These are phyloP conservation scores for Lizonia empirigonia DNA, from an alignment of 2,329 filamentous ascomycete species.

Conservation along the genomic window DNA sequence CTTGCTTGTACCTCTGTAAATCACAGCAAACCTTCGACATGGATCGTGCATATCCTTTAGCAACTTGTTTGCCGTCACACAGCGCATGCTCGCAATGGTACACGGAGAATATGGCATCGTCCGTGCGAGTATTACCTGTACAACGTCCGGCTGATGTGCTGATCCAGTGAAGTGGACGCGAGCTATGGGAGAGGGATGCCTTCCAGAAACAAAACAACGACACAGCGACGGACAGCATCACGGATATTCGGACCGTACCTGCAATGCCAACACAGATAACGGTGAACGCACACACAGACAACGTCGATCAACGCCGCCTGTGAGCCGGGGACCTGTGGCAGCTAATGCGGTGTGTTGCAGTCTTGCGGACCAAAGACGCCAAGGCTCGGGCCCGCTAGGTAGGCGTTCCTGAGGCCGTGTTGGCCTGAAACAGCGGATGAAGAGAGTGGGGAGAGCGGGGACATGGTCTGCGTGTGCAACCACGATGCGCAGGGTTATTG, in stretches of 20 bases:
- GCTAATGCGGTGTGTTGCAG: conserved; percentile 36
- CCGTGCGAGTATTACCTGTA: conserved; percentile 23
- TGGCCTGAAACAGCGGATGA: conserved; percentile 37
- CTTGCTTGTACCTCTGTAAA: conserved; percentile 31
- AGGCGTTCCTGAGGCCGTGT: conserved; percentile 21
- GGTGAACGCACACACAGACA: background rate
- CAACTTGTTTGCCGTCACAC: conserved; percentile 28
- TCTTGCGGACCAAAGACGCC: conserved; percentile 26
- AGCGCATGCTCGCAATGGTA: conserved; percentile 30
- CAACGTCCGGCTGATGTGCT: conserved; percentile 18
- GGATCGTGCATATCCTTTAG: conserved; percentile 25
- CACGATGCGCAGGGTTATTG: conserved; percentile 24
- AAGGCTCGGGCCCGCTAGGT: conserved; percentile 13
- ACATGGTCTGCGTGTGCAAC: conserved; percentile 20
- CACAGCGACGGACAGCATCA: background rate
- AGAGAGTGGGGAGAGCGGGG: conserved; percentile 27
- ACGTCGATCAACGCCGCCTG: background rate
- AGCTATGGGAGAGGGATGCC: conserved; percentile 19
- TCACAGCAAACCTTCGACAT: conserved; percentile 18
- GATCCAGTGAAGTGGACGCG: conserved; percentile 17
- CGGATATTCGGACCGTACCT: too few species aligned
- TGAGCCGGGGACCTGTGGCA: background rate
- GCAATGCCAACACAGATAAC: too few species aligned
- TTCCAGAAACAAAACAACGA: conserved; percentile 13
- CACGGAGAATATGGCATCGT: conserved; percentile 24